Base-by-base conservation (phyloP, 176 grass and related monocot species). In the Carex scoparia region DNA sequence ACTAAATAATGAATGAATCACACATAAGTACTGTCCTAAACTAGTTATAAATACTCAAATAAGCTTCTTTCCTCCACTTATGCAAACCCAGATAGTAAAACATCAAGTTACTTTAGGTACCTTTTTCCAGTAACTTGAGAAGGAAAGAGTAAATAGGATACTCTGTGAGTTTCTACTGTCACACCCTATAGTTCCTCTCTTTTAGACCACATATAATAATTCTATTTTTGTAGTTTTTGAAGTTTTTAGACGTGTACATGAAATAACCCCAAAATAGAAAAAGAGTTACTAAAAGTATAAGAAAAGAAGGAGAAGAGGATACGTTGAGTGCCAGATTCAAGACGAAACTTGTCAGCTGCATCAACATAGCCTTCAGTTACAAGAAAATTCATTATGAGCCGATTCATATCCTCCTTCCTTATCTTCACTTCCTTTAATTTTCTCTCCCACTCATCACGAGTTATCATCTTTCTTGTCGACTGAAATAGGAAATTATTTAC, bases 341-440 rank as follows among this genome's bases (percentile, higher is more conserved):
- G 15, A 65, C 92, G 95, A 85, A 98, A 98, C 85, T 93, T 98
- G 65, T 98, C 95, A 54, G 95, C 95, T 58, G 95, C 92, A 68
- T 98, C 92, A 54, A 93, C 92, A 79, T 90, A 94, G 42, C 95
- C 95, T 86, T 98, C 95, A 53, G 92, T 94, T 71, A 98, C 92
- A 61, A 98, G 91, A 84, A 91, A 97, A 60, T 97, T 97, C 94
- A 97, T 97, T 61, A 97, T 90, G 51, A 97, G 90, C 70, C 87
- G 88, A 78, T 98, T 93, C 95, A 98, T 95, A 88, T 91, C 91
- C 87, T 93, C 93, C 81, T 95, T 98, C 44, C 91, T 90, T 67
- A 98, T 95, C 91, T 95, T 98, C 79, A 94, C 93, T 53, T 95
- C 93, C 64, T 88, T 92, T 61, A 98, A 91, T 84, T 98, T 98